phyloP scores from a whole-genome alignment of 768 basidiomycete species.

The Lactifluus rugatus region DNA sequence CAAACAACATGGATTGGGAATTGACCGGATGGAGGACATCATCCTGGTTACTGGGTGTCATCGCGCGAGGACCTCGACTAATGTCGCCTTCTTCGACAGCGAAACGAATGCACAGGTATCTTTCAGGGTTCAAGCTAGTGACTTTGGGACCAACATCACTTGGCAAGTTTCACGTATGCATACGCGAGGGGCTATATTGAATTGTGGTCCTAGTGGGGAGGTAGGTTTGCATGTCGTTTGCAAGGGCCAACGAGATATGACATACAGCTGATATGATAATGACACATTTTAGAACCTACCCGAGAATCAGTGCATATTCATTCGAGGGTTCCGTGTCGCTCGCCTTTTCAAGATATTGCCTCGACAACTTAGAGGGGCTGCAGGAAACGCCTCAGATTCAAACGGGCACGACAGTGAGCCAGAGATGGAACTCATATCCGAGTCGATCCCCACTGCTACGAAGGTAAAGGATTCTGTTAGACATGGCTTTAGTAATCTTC shows the following conservation, averaged over 20 bases:
- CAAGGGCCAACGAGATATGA: too few species aligned
- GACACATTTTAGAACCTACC: background rate
- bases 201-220: background rate
- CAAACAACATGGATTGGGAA: too few species aligned
- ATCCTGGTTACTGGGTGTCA: too few species aligned
- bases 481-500: background rate
- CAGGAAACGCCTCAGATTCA: background rate
- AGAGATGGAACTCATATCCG: background rate
- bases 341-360: background rate
- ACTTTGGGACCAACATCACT: background rate
- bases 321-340: background rate
- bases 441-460: background rate
- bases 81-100: background rate
- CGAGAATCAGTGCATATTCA: background rate
- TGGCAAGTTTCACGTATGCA: background rate
- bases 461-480: background rate
- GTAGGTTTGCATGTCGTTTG: background rate
- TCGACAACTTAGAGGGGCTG: background rate
- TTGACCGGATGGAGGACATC: too few species aligned
- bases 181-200: background rate
- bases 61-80: background rate
- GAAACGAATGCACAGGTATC: background rate
- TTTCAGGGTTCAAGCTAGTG: background rate
- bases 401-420: background rate
- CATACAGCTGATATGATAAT: too few species aligned